phyloP scores from a whole-genome alignment of 208 protist genomes.

The Crithidia expoeki region DNA sequence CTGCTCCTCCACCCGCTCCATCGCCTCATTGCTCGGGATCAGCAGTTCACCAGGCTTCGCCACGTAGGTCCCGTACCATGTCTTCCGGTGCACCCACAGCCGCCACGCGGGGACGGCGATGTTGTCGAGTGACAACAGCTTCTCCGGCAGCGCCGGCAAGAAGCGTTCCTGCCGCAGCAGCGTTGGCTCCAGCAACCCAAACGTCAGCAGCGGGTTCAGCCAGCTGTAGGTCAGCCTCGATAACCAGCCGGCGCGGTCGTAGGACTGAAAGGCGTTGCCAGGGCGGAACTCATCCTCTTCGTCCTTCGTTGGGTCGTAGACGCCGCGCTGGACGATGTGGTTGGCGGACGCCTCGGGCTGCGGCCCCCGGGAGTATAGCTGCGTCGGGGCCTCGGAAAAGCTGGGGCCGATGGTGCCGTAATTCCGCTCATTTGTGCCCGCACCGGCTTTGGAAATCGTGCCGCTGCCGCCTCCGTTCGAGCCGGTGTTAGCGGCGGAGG shows the following conservation, averaged over 20 bases:
- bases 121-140: slow-evolving; percentile 53
- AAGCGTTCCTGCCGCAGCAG: slow-evolving; percentile 67
- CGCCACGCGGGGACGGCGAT: slow-evolving; percentile 52
- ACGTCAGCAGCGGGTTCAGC: slow-evolving; percentile 67
- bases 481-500: not conserved
- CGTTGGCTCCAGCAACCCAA: slow-evolving; percentile 55
- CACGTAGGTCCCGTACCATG: slow-evolving; percentile 46
- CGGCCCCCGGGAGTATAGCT: slow-evolving; percentile 9
- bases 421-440: slow-evolving; percentile 5
- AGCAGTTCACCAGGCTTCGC: slow-evolving; percentile 43
- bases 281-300: slow-evolving; percentile 66
- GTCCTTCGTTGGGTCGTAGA: slow-evolving; percentile 53
- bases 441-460: not conserved
- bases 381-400: slow-evolving; percentile 21
- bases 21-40: slow-evolving; percentile 51
- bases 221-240: slow-evolving; percentile 59
- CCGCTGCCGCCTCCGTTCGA: not conserved
- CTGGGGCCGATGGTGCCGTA: slow-evolving; percentile 32
- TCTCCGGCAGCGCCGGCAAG: slow-evolving; percentile 60
- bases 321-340: slow-evolving; percentile 35
- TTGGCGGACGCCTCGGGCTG: slow-evolving; percentile 13
- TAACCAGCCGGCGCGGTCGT: slow-evolving; percentile 45
- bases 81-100: slow-evolving; percentile 56
- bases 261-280: slow-evolving; percentile 64
- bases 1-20: slow-evolving; percentile 46